Evolutionary conservation across 257 asterid genomes (phyloP).

Genomic region (Verbena officinalis): DNA sequence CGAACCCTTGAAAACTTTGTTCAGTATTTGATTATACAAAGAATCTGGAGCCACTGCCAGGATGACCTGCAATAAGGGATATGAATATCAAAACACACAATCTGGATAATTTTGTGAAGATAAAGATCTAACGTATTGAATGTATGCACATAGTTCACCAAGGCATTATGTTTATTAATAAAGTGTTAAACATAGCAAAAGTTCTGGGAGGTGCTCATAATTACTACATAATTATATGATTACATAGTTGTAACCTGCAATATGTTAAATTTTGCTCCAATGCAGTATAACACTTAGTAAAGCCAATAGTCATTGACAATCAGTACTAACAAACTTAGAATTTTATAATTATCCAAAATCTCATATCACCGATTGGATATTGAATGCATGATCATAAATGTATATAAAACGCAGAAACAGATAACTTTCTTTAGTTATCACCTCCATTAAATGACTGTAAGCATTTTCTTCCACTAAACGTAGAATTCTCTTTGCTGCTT

Average conservation of each 20-base stretch:
- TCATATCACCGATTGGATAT: not conserved
- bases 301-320: not conserved
- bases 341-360: not conserved
- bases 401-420: constrained; percentile 7
- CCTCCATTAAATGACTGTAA: constrained; percentile 97
- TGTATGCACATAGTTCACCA: not conserved
- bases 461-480: constrained; percentile 75
- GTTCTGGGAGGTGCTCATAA: not conserved
- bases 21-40: constrained; percentile 60
- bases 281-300: constrained; percentile 2
- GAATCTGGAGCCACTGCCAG: constrained; percentile 85
- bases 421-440: constrained; percentile 29
- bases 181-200: not conserved
- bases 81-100: constrained; percentile 10
- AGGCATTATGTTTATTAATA: constrained; percentile 1
- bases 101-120: constrained; percentile 9
- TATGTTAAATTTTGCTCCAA: constrained; percentile 8
- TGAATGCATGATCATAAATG: not conserved
- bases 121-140: not conserved
- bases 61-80: constrained; percentile 65
- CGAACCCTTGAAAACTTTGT: constrained; percentile 59
- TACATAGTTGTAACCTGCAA: not conserved
- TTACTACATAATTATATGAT: not conserved
- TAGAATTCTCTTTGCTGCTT: constrained; percentile 41
- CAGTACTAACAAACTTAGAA: constrained; percentile 7